These are phyloP conservation scores for Trichoderma sp. DNA, from an alignment of 2,329 filamentous ascomycete genomes.

Conservation along the genomic window DNA sequence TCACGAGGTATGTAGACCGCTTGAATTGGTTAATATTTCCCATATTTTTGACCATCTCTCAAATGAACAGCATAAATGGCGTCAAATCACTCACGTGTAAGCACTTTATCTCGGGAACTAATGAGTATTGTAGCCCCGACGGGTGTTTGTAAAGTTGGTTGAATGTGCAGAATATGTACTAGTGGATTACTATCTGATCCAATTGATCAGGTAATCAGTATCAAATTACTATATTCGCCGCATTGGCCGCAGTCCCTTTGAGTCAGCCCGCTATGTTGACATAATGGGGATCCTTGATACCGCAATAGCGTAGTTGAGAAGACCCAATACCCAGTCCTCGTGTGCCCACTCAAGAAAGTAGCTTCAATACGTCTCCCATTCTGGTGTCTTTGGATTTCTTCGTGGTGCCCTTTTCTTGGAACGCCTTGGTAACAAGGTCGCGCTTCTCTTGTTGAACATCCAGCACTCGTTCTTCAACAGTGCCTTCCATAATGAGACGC, in stretches of 20 bases:
- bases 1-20: background rate
- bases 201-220: background rate
- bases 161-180: background rate
- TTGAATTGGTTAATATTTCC: background rate
- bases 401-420: slow-evolving; percentile 67
- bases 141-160: background rate
- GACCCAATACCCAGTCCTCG: background rate
- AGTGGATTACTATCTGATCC: background rate
- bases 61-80: background rate
- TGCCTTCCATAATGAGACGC: slow-evolving; percentile 77
- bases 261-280: background rate
- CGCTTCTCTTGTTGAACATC: slow-evolving; percentile 80
- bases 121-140: background rate
- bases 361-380: slow-evolving; percentile 57
- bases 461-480: slow-evolving; percentile 80
- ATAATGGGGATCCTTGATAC: background rate
- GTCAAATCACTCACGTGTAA: background rate
- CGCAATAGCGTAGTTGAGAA: background rate
- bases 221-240: background rate
- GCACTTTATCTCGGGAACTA: background rate
- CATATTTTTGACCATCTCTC: background rate
- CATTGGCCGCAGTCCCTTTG: background rate
- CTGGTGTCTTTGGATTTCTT: slow-evolving; percentile 62
- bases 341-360: slow-evolving; percentile 11
- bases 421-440: slow-evolving; percentile 75